phyloP scores from a whole-genome alignment of 345 rosid genomes.

The Arabis alpina region DNA sequence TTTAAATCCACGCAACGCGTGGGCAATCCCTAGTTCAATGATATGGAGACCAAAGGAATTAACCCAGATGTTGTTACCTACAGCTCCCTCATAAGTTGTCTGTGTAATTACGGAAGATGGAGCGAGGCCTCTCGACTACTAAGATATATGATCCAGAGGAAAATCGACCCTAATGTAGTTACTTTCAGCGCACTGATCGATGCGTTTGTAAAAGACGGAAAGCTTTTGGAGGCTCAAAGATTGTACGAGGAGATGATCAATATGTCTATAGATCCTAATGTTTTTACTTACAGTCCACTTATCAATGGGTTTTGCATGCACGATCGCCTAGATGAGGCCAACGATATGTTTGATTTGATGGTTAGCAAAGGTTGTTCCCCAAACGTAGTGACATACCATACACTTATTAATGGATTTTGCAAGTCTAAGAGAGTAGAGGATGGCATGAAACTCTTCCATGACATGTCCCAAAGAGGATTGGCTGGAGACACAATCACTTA shows the following conservation, averaged over 20 bases:
- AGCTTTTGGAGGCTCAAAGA: background rate
- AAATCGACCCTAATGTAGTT: background rate
- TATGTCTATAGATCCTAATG: background rate
- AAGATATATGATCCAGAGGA: background rate
- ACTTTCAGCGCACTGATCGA: background rate
- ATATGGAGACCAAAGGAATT: background rate
- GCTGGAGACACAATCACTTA: too few species aligned
- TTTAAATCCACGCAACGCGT: too few species aligned
- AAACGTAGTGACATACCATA: too few species aligned
- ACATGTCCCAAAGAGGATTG: too few species aligned
- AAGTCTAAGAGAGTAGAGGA: too few species aligned
- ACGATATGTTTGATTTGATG: background rate
- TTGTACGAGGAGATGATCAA: background rate
- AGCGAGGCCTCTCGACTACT: background rate
- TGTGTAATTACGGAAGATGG: conserved; percentile 29
- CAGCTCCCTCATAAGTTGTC: conserved; percentile 14
- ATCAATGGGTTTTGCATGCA: conserved; percentile 18
- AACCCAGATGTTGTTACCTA: background rate
- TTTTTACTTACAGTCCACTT: background rate
- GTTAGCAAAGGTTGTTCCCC: background rate
- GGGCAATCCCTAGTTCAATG: too few species aligned
- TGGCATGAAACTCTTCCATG: too few species aligned
- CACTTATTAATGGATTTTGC: too few species aligned
- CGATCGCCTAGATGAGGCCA: background rate
- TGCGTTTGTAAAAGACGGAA: conserved; percentile 3